Base-by-base conservation (phyloP, 2,329 filamentous ascomycete species). In the Plenodomus biglobosus region DNA sequence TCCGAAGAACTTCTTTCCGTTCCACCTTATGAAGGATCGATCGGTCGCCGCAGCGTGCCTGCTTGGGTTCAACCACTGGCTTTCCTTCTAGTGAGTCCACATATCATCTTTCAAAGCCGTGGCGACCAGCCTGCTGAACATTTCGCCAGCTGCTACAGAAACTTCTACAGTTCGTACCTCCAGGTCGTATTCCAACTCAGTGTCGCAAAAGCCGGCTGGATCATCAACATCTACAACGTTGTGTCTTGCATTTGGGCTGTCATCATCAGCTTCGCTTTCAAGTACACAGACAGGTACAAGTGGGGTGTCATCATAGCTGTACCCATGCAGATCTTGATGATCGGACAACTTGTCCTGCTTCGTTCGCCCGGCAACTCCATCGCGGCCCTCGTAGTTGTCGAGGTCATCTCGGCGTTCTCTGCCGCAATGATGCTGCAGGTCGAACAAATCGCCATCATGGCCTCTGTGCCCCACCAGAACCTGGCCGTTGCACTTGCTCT, bases 21-120 rank as follows among this genome's bases (percentile, higher is more conserved):
- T 70, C 69, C 52, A 75, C 27, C 61, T 80, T 15, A 68, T 81
- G 47, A 72, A 66, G 44, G 68, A 78, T 39, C 74, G 75, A 11
- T 79, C 77, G 1, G 73, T 81, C 8, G 55, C 80, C 2, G 79
- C 78, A 3, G 76, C 80, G 5, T 82, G 76, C 48, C 47, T 79
- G 15, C 63, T 66, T 0, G 55, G 53, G n/a, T 48, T 35, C 19
- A 58, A 60, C 40, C 44, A 44, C 15, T 60, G 55, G 53, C 60
- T 60, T 6, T 50, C 56, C 8, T 59, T 59, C 50, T 63, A 58
- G 59, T 63, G 52, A 44, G 60, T 51, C n/a, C 3, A 8, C 11
- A 10, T 5, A 24, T 5, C 10, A 10, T 10, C 2, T 16, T 3
- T 8, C 22, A 2, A 11, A n/a, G 8, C 8, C 18, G 3, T 2